Evolutionary conservation across 2,329 filamentous ascomycete species (phyloP).

Genomic region (Alternaria gansuensis): DNA sequence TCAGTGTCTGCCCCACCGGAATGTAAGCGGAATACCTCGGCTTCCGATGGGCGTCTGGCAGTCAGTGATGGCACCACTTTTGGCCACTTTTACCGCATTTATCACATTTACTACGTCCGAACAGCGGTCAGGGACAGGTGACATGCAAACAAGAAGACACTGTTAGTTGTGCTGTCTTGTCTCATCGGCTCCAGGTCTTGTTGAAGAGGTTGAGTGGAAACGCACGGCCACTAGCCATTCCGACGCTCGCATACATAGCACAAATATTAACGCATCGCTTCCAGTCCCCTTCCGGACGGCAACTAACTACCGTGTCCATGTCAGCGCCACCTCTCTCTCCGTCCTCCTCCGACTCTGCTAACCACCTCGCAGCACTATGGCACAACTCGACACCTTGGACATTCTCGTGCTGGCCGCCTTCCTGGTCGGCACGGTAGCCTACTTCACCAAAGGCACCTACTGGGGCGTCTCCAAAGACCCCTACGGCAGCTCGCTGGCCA

Average conservation of each 20-base stretch:
- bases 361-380: conserved; percentile 68
- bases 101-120: background rate
- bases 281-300: conserved; percentile 35
- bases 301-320: conserved; percentile 36
- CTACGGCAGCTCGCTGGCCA: conserved; percentile 78
- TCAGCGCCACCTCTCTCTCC: conserved; percentile 29
- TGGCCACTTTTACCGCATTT: conserved; percentile 22
- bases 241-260: conserved; percentile 19
- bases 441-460: conserved; percentile 96
- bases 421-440: conserved; percentile 86
- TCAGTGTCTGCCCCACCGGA: conserved; percentile 11
- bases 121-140: conserved; percentile 7
- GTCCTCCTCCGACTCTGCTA: conserved; percentile 20
- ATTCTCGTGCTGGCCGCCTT: conserved; percentile 87
- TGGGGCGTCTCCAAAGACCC: conserved; percentile 91
- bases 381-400: conserved; percentile 95
- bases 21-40: conserved; percentile 20
- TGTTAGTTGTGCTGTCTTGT: background rate
- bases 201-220: conserved; percentile 7
- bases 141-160: background rate
- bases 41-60: conserved; percentile 18
- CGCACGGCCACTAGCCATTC: conserved; percentile 13
- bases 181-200: background rate
- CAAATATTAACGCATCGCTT: conserved; percentile 43
- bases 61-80: conserved; percentile 41